These are phyloP conservation scores for Lobosporangium transversale DNA, from an alignment of 192 early-diverging fungal genomes.

Conservation along the genomic window DNA sequence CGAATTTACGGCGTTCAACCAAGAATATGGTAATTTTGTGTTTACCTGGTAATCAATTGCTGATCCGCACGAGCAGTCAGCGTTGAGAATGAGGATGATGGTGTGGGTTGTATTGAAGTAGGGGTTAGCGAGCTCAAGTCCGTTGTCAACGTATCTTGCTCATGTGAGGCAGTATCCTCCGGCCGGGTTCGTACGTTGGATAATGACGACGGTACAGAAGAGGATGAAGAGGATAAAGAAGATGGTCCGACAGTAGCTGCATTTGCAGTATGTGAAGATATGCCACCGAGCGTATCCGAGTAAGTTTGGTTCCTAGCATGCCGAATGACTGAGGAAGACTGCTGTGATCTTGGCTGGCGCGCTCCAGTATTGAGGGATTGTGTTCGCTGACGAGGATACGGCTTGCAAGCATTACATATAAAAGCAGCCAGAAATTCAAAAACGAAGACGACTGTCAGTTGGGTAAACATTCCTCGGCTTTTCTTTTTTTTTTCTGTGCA, in stretches of 20 bases:
- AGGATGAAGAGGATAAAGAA: no score
- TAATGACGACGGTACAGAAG: not conserved
- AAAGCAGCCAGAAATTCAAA: not conserved
- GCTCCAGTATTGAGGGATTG: conserved; percentile 17
- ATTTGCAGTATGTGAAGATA: no score
- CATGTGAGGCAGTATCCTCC: not conserved
- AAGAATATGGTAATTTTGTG: no score
- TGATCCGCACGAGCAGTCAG: conserved; percentile 10
- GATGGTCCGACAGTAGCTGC: no score
- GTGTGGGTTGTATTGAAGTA: no score
- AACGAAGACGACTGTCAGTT: not conserved
- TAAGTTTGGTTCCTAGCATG: conserved; percentile 31
- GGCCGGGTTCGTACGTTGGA: not conserved
- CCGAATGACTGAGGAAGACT: conserved; percentile 39
- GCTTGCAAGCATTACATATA: no score
- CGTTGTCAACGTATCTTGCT: not conserved
- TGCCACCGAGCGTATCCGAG: conserved; percentile 6
- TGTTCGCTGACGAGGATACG: conserved; percentile 34
- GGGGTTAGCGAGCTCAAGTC: no score
- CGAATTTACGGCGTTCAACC: not conserved
- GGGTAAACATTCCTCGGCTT: not conserved
- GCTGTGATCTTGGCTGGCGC: conserved; percentile 13
- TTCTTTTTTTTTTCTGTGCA: not conserved
- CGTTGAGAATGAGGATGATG: not conserved
- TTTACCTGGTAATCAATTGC: conserved; percentile 25